Evolutionary conservation across 1,284 basidiomycete species (phyloP), one percentile per base, ranked within the genome.

Genomic region (Meira nashicola): DNA sequence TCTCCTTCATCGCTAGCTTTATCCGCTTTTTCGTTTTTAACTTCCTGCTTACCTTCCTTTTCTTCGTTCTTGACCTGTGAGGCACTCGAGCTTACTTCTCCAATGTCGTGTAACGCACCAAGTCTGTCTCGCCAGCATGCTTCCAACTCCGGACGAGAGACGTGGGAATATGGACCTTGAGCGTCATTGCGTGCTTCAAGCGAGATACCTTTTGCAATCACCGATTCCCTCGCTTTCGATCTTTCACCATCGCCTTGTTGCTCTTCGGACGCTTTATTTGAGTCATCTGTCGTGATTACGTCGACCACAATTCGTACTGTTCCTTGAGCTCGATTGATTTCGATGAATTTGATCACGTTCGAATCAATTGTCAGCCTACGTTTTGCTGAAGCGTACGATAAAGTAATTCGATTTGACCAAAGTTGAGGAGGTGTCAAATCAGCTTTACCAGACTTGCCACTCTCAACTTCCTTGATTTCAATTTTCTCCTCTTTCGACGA

Each of bases 361-460:
- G 93, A 89, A 78, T 97, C 89, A 61, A 97, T 84, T 25, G 93
- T 87, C 49, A 98, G 83, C 39, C 94, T 84, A 58, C 90, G 83
- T 58, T 87, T 86, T 51, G 90, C 90, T 44, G 87, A 87, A 62
- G 92, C 91, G 78, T 94, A 98, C 0, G 94, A 88, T 72, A 96
- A 89, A 12, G 90, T 93, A n/a, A 96, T 73, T 19, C 83, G 77
- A 72, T 84, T 81, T 55, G 78, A 59, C 5, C 73, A 70, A 2
- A 77, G 72, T 60, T 80, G 79, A 9, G 80, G 79, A 7, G 76
- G 71, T 15, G 40, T 62, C 62, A 60, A 64, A 9, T 19, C 49
- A 39, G 12, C 39, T 44, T 2, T 14, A 28, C 28, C 5, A 38
- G 3, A 43, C 21, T 59, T 41, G 23, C 12, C 54, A 9, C 21